Percentiles rank a stretch among this genome's conserved stretches.
These are phyloP conservation scores for Microbotryum violaceum DNA, from an alignment of 1,284 basidiomycete species.

Conservation along the genomic window DNA sequence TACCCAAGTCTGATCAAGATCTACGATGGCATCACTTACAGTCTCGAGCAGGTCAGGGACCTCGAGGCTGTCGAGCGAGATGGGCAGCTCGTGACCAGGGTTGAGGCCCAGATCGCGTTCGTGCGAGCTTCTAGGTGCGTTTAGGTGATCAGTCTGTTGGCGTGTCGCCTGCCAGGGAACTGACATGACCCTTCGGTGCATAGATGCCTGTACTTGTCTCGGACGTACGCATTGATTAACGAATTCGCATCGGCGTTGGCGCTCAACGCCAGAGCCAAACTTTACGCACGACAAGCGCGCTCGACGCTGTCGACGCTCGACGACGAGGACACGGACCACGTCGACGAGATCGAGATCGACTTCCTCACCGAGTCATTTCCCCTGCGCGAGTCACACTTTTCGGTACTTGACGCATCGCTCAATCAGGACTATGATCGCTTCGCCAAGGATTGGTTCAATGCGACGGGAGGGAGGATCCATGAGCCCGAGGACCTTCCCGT, in stretches of 20 bases:
- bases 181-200: background rate
- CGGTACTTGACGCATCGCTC: conserved; percentile 24
- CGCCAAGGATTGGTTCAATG: conserved; percentile 26
- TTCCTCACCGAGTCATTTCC: conserved; percentile 14
- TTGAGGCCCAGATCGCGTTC: conserved; percentile 65
- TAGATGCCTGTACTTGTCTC: conserved; percentile 62
- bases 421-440: conserved; percentile 12
- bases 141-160: background rate
- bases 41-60: conserved; percentile 68
- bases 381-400: conserved; percentile 3
- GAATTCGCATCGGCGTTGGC: conserved; percentile 62
- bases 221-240: conserved; percentile 60
- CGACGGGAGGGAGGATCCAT: conserved; percentile 13
- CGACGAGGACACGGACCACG: conserved; percentile 46
- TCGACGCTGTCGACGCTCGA: conserved; percentile 48
- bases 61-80: conserved; percentile 80
- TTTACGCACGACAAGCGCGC: conserved; percentile 64
- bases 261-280: conserved; percentile 57
- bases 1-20: conserved; percentile 80
- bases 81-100: conserved; percentile 64
- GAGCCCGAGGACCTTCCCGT: conserved; percentile 11
- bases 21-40: conserved; percentile 74
- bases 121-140: conserved; percentile 64
- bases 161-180: background rate
- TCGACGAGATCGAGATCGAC: conserved; percentile 6